A percentile compares a stretch with the other conserved stretches of the same genome.
phyloP scores from a whole-genome alignment of 2,329 filamentous ascomycete species.

The Thyridium curvatum region DNA sequence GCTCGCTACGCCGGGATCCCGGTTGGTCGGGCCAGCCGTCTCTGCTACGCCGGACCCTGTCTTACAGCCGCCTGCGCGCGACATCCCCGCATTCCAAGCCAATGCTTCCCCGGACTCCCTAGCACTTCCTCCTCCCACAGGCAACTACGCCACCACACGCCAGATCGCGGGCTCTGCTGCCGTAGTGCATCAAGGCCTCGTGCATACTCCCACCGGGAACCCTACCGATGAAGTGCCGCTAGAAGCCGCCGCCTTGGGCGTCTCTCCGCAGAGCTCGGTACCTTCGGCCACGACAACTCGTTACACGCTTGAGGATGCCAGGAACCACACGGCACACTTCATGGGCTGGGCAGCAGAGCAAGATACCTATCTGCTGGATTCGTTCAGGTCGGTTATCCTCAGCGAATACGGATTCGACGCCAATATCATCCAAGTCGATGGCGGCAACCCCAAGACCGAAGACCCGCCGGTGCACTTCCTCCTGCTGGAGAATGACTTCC shows the following conservation, averaged over 20 bases:
- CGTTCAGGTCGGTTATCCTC: conserved; percentile 37
- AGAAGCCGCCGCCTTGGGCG: conserved; percentile 5
- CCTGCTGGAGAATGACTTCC: conserved; percentile 34
- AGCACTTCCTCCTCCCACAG: no score
- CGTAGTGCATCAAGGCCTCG: no score
- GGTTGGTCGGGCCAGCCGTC: no score
- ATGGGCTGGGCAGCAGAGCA: conserved; percentile 37
- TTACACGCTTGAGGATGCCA: conserved; percentile 33
- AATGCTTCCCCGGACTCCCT: no score
- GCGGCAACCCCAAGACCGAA: conserved; percentile 23
- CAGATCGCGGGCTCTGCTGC: no score
- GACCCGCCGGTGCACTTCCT: conserved; percentile 37
- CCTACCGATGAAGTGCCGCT: not conserved
- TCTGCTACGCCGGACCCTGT: no score
- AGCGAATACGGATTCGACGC: conserved; percentile 34
- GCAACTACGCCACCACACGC: no score
- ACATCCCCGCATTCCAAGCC: no score
- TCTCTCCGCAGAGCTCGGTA: conserved; percentile 3
- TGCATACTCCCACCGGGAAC: no score
- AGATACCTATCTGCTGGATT: conserved; percentile 36
- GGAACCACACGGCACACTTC: conserved; percentile 34
- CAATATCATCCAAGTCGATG: conserved; percentile 34
- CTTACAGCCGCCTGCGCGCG: no score
- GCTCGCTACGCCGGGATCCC: no score
- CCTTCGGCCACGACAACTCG: conserved; percentile 7